phyloP scores from a whole-genome alignment of 1,284 basidiomycete genomes.

The Moesziomyces antarcticus region DNA sequence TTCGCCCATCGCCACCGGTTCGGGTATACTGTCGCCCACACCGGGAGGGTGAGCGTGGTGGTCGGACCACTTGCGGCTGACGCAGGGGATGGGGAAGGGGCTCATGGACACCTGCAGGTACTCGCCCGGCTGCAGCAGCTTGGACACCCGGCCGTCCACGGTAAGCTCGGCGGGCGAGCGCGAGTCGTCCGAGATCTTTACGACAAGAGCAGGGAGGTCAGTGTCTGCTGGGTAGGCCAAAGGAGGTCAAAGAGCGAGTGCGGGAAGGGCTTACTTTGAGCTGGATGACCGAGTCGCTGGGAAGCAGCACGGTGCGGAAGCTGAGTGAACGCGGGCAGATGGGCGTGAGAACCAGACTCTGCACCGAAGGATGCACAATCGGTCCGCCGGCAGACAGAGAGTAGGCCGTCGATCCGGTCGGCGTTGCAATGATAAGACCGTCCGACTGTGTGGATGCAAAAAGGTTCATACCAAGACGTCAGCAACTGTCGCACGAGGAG shows the following conservation, averaged over 20 bases:
- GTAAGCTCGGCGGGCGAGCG: conserved; percentile 88
- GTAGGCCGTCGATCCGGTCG: conserved; percentile 96
- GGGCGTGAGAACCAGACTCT: conserved; percentile 89
- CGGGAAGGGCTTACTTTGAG: conserved; percentile 75
- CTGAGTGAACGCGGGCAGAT: conserved; percentile 93
- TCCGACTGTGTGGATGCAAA: conserved; percentile 76
- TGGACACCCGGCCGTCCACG: conserved; percentile 88
- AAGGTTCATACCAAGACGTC: background rate
- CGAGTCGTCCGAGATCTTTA: conserved; percentile 83
- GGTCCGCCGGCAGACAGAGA: conserved; percentile 95
- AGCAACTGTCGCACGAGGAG: background rate
- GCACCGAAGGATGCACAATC: conserved; percentile 92
- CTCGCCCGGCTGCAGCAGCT: conserved; percentile 82
- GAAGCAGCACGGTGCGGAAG: conserved; percentile 91
- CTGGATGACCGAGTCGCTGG: conserved; percentile 81
- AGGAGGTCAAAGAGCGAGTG: too few species aligned
- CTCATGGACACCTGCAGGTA: conserved; percentile 86
- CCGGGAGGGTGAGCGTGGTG: conserved; percentile 1
- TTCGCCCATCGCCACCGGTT: conserved; percentile 26
- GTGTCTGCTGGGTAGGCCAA: background rate
- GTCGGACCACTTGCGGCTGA: conserved; percentile 44
- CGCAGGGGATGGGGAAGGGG: conserved; percentile 87
- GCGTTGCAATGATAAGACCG: conserved; percentile 92
- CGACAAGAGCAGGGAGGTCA: background rate
- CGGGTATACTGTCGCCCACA: background rate